phyloP scores from a whole-genome alignment of 257 asterid genomes.

The Solanum medicagineum region DNA sequence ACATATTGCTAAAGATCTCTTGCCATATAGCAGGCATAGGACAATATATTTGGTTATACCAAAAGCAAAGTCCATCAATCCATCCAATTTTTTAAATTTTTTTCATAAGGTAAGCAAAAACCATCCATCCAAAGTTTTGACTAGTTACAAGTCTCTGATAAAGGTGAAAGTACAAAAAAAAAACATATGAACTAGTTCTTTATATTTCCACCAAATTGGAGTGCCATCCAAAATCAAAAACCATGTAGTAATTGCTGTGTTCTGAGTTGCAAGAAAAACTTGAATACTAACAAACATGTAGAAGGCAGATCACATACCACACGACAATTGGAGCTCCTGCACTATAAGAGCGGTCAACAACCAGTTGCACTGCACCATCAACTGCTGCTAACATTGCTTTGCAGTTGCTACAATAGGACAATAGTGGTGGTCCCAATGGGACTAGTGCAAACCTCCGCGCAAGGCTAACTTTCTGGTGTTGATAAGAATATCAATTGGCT shows the following conservation, averaged over 20 bases:
- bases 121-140: background rate
- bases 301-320: constrained; percentile 41
- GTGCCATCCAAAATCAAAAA: background rate
- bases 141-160: background rate
- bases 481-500: background rate
- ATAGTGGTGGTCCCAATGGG: constrained; percentile 87
- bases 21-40: background rate
- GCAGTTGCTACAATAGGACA: constrained; percentile 90
- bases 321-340: constrained; percentile 84
- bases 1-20: background rate
- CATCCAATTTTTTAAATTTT: background rate
- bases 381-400: constrained; percentile 88
- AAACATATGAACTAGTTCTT: background rate
- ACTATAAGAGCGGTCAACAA: constrained; percentile 72
- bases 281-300: background rate
- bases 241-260: background rate
- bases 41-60: background rate
- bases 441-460: constrained; percentile 96
- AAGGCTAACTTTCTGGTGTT: constrained; percentile 80
- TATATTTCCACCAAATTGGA: background rate
- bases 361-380: constrained; percentile 79
- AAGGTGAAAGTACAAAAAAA: background rate
- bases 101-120: background rate
- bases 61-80: background rate
- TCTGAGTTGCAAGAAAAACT: background rate